Base-by-base conservation (phyloP, 2,329 filamentous ascomycete genomes). In the Claviceps citrina region DNA sequence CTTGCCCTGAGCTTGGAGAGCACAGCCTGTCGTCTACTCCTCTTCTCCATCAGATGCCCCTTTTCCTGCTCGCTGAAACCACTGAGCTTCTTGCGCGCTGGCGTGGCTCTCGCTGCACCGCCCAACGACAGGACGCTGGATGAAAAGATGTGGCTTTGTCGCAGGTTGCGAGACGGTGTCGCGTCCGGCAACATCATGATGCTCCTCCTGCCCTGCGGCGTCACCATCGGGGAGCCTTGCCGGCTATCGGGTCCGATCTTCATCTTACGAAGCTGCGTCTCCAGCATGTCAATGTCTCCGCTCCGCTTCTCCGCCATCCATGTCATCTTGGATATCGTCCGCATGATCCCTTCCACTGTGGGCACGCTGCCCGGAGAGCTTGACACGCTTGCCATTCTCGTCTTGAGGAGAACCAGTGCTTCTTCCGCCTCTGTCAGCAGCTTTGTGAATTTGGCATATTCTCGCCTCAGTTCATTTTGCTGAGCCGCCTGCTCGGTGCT, bases 281-380 rank as follows among this genome's bases (percentile, higher is more conserved):
- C 91, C 25, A 96, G 70, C 6, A 94, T 76, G 56, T 94, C 85
- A 39, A 98, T 78, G 51, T 96, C 89, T 43, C 81, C 84, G 54
- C 83, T 91, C 55, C 84, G 83, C 62, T 85, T 84, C 66, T 96
- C 84, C 0, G 83, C 83, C 80, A 95, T 89, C 44, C 68, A 73
- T 26, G 87, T 95, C 81, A 98, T 87, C 54, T 91, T 94, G 43
- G 70, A 68, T 48, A 98, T 93, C 1, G 91, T 98, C 44, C 83
- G 84, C 49, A 87, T 80, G 16, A 98, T 84, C 0, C 85, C 84
- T 51, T 95, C 91, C 8, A 95, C 84, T 0, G 87, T 95, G 0
- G 91, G 91, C 4, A 79, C 73, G 38, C 61, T 70, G 48, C 65
- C 70, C 31, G 64, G 62, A 3, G 64, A 56, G 36, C 64, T 65